Base-by-base conservation (phyloP, 2,329 filamentous ascomycete genomes). In the Fusarium proliferatum region DNA sequence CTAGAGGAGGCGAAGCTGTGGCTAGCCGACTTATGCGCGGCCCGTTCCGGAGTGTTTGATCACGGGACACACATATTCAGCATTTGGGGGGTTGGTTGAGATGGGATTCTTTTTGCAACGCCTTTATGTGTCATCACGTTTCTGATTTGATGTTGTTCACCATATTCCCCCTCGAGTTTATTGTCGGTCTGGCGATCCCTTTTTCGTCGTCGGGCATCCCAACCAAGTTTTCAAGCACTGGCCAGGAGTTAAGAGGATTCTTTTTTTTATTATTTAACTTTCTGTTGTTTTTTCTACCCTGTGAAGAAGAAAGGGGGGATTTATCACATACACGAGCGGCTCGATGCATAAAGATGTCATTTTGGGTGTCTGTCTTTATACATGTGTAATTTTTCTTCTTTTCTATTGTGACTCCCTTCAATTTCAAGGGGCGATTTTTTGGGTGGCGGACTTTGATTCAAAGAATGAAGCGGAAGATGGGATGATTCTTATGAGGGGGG, bases 1-100 rank as follows among this genome's bases (percentile, higher is more conserved):
- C 87, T 98, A 94, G 84, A 69, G 61, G 77, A 71, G 77, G 76
- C 72, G 77, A 58, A 72, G 71, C 72, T 73, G 75, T 68, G 61
- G 74, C 55, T 66, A 65, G 61, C 62, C 49, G 70, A 59, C 41
- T 43, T 56, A 48, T 48, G 6, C 12, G 59, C 60, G 53, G 62
- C 55, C 60, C 15, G n/a, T 26, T 41, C 38, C 60, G 53, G 64
- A 73, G 62, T 43, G 38, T n/a, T 30, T 26, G 52, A 75, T 75
- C 30, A 51, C 28, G 45, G 53, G 49, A 43, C 49, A 46, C 56
- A 26, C 49, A 28, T 19, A 55, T 51, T 69, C 58, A 43, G 60
- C 51, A 61, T 53, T 52, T 55, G 34, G 23, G 69, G 61, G 56
- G 60, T 61, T 58, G 70, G 72, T 64, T 57, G 66, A 55, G 59